Conservation (phyloP, 208 protist species). For the Acanthamoeba culbertsoni region DNA sequence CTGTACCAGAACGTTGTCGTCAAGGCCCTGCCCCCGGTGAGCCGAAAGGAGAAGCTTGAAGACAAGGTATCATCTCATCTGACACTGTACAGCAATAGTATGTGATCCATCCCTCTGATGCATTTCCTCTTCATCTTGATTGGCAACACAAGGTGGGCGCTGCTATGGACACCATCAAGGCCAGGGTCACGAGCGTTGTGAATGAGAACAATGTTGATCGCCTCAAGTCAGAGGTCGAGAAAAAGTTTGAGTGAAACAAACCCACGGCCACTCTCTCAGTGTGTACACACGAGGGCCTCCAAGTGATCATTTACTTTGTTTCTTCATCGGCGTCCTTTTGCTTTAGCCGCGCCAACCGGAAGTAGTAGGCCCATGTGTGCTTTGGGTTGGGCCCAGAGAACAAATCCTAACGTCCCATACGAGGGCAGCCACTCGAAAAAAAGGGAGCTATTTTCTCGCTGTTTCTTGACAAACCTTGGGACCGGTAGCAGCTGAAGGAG, state of each 20-base stretch:
- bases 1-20: background rate
- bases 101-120: background rate
- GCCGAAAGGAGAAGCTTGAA: background rate
- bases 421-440: too few species aligned
- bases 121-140: background rate
- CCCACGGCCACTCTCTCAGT: too few species aligned
- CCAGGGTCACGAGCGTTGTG: background rate
- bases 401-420: too few species aligned
- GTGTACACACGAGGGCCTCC: too few species aligned
- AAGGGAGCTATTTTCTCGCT: too few species aligned
- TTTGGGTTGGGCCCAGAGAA: too few species aligned
- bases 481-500: too few species aligned
- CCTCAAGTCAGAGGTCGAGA: background rate
- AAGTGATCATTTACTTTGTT: too few species aligned
- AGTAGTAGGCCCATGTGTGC: too few species aligned
- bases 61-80: background rate
- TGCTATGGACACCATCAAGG: background rate
- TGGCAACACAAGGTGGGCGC: background rate
- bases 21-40: background rate
- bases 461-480: too few species aligned
- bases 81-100: background rate
- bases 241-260: constrained; percentile 25
- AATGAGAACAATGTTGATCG: background rate
- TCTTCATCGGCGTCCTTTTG: too few species aligned
- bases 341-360: too few species aligned